Conservation (phyloP, 306 rosid species). For the Fragaria nilgerrensis region DNA sequence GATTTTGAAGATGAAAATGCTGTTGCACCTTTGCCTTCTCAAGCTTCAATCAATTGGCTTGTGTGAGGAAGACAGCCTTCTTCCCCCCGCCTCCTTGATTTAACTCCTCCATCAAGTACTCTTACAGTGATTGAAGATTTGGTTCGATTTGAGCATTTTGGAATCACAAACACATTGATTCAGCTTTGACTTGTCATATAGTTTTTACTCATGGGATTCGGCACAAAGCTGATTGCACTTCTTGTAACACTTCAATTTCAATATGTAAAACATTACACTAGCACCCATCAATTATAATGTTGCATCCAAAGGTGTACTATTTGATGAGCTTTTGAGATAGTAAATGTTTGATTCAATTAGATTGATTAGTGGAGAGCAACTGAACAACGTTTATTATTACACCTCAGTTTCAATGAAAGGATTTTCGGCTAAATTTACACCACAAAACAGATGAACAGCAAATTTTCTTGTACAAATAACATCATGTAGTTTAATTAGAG, state of each 20-base stretch:
- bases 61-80: neutral
- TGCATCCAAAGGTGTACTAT: neutral
- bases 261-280: too few species aligned
- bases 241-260: too few species aligned
- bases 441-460: conserved; percentile 16
- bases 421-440: neutral
- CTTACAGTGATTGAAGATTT: too few species aligned
- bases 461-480: neutral
- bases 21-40: neutral
- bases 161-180: too few species aligned
- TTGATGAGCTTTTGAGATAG: neutral
- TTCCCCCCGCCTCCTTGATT: neutral
- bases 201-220: too few species aligned
- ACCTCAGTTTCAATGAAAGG: neutral
- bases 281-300: too few species aligned
- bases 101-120: too few species aligned
- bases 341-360: neutral
- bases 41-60: neutral
- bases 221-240: too few species aligned
- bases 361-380: neutral
- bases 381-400: neutral
- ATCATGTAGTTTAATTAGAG: conserved; percentile 50
- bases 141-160: too few species aligned
- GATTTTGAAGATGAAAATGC: neutral
- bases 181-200: too few species aligned